Base-by-base conservation (phyloP, 2,329 filamentous ascomycete species). In the Whalleya microplaca region DNA sequence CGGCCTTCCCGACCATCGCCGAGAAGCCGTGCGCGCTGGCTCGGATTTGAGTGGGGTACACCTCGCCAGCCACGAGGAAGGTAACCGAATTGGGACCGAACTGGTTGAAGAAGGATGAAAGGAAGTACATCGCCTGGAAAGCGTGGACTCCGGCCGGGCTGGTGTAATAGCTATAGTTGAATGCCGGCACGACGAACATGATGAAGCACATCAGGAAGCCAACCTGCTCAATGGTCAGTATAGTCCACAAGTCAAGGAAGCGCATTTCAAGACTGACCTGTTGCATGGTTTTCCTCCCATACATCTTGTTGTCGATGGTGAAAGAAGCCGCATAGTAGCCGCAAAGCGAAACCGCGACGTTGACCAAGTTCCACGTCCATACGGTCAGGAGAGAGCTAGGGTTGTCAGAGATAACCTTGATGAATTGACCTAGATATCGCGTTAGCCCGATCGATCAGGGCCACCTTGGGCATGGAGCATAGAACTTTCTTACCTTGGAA, bases 101-200 rank as follows among this genome's bases (percentile, higher is more conserved):
- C 74, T 98, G 94, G 83, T 97, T 97, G 87, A 98, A 98, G 82
- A 98, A 98, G 21, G 91, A 96, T 7, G 92, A 96, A 66, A 98
- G 75, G 79, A 96, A 97, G 83, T 97, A 97, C 92, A 98, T 96
- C 71, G 93, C 87, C 80, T 97, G 93, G 87, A 98, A 98, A n/a
- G 83, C 80, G 70, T 91, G 87, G 73, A 97, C 89, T 67, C 91
- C 85, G 5, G 80, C 79, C 1, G 82, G 78, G 48, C 80, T 80
- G 19, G 84, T 92, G 80, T 92, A 97, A 84, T 95, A 92, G 0
- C 90, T 73, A 79, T 88, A 96, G 71, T 91, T 81, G 83, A 96
- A 96, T 45, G 89, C 93, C 1, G 94, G 94, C 42, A 97, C 84
- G 71, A 96, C 82, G 76, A 98, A 98, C 75, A 96, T 88, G 76